Conservation (phyloP, 75 land plant genomes). For the Cryptomeria japonica region DNA sequence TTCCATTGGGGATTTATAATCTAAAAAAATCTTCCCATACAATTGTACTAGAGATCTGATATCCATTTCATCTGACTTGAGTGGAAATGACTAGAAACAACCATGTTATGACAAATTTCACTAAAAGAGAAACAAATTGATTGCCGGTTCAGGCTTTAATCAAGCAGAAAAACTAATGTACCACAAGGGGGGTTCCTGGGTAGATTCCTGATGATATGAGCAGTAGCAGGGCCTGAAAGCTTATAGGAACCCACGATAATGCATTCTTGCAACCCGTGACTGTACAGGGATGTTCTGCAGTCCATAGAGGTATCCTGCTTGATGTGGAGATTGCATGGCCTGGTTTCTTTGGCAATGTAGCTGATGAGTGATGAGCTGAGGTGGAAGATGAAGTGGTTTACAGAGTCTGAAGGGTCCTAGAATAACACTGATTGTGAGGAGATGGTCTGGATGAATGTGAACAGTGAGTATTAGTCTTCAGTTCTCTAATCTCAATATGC, state of each 20-base stretch:
- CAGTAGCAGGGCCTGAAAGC: background rate
- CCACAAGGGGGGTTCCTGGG: background rate
- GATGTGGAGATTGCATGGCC: background rate
- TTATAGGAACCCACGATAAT: background rate
- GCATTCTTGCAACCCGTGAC: background rate
- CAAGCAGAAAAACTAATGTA: background rate
- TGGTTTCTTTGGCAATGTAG: background rate
- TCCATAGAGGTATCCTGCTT: background rate
- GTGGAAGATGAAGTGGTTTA: background rate
- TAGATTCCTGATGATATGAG: background rate
- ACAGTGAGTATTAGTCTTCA: background rate
- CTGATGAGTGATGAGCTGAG: background rate
- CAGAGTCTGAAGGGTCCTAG: background rate
- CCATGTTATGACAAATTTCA: background rate
- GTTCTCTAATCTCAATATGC: background rate
- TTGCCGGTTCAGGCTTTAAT: background rate
- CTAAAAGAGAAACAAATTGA: background rate
- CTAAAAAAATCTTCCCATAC: background rate
- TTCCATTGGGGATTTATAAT: background rate
- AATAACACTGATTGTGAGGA: background rate
- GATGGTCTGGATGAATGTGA: background rate
- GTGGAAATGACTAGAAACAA: background rate
- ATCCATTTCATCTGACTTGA: background rate
- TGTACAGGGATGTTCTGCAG: background rate
- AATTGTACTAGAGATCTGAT: background rate